Base-by-base conservation (phyloP, 805 yeast species). In the Jamesozyma jinghongensis region DNA sequence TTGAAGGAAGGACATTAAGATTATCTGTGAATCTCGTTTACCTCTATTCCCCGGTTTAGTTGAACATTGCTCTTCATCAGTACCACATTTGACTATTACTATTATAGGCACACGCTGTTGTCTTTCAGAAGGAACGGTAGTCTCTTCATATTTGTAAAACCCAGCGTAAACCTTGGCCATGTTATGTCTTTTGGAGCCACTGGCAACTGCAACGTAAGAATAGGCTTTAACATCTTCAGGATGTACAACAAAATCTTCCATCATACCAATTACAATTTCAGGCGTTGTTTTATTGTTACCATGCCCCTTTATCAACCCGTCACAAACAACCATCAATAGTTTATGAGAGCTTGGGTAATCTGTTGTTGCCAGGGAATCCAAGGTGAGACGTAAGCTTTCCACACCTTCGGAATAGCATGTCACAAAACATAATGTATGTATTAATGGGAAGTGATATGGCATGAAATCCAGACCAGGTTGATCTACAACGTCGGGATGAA, bases 121-220 rank as follows among this genome's bases (percentile, higher is more conserved):
- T 51, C 82, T 82, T 47, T 83, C 88, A 2, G 67, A 65, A 1
- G 92, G 84, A 35, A 87, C 78, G 1, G 92, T 83, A 3, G 64
- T 55, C 48, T 83, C 83, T 52, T 85, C 79, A 57, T 87, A 92
- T 49, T 80, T 81, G 67, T 92, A 92, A 60, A 85, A 92, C 0
- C 98, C 98, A 10, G 95, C 79, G 56, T 86, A 90, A 2, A 90
- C 88, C 62, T 88, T 92, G 20, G 98, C 97, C 95, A 88, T 87
- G 60, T 92, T 92, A 57, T 92, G 98, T 59, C 98, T 81, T 65
- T 86, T 92, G 3, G 85, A 53, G 50, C 98, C 98, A 52, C 83
- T 83, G 3, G 95, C 95, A 32, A 92, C 97, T 6, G 97, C 94
- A 28, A 92, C 95, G 60, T 92, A 90, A 0, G 97, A 87, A 55